Evolutionary conservation across 2,329 filamentous ascomycete genomes (phyloP).

Genomic region (Calonectria hawksworthii): DNA sequence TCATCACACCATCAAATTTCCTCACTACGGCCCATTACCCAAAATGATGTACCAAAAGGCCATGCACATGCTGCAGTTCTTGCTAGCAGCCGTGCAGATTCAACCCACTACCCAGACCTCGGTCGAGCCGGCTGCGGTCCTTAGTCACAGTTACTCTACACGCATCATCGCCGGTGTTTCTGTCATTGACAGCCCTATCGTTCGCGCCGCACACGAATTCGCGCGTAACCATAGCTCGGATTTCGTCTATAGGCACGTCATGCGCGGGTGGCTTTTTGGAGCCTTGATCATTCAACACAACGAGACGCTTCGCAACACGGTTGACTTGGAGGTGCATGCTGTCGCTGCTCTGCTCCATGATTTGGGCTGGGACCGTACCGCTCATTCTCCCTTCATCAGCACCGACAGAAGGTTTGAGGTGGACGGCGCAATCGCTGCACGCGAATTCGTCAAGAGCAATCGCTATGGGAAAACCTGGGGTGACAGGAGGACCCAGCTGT

Average conservation of each 20-base stretch:
- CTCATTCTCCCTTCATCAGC: slow-evolving; percentile 13
- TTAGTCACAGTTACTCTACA: not conserved
- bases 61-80: not conserved
- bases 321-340: slow-evolving; percentile 28
- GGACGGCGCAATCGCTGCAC: slow-evolving; percentile 32
- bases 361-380: slow-evolving; percentile 30
- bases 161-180: slow-evolving; percentile 13
- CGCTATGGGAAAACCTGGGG: slow-evolving; percentile 2
- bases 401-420: slow-evolving; percentile 33
- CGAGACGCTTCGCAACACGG: not conserved
- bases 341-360: slow-evolving; percentile 29
- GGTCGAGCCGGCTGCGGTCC: no score
- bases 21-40: no score
- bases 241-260: slow-evolving; percentile 31
- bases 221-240: slow-evolving; percentile 15
- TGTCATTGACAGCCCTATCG: slow-evolving; percentile 21
- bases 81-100: not conserved
- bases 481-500: slow-evolving; percentile 17
- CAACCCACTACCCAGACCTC: not conserved
- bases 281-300: slow-evolving; percentile 19
- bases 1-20: not conserved
- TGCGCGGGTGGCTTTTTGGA: slow-evolving; percentile 26
- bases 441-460: slow-evolving; percentile 5
- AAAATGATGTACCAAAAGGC: not conserved
- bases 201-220: slow-evolving; percentile 10